Conservation (phyloP, 139 green algal species). For the Chlorella sp. region DNA sequence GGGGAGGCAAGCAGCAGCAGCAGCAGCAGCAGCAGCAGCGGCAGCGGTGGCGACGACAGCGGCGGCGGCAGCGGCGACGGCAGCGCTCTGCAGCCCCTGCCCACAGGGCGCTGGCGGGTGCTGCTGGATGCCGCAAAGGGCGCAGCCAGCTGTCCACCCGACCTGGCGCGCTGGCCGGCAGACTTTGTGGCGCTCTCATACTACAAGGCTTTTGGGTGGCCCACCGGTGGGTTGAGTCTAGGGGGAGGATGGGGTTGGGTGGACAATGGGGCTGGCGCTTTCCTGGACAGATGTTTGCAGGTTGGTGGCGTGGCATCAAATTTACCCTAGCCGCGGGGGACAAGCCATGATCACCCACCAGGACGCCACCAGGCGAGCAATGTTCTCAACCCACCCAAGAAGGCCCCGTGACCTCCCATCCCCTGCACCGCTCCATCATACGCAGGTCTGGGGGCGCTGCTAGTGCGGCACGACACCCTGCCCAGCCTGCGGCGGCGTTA, state of each 20-base stretch:
- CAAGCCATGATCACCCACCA: too few relatives aligned
- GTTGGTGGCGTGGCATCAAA: too few relatives aligned
- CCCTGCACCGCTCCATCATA: too few relatives aligned
- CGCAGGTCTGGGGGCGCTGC: neutral
- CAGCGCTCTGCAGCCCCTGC: neutral
- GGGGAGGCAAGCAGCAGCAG: neutral
- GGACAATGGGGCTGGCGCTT: too few relatives aligned
- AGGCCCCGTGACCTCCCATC: too few relatives aligned
- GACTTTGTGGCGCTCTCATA: slow-evolving; percentile 93
- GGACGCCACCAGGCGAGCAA: too few relatives aligned
- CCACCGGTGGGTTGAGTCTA: slow-evolving; percentile 44
- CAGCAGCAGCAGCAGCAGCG: neutral
- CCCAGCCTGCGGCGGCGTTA: slow-evolving; percentile 73
- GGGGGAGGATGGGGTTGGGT: too few relatives aligned
- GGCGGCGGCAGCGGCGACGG: neutral
- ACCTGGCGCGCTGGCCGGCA: slow-evolving; percentile 67
- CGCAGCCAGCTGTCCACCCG: slow-evolving; percentile 75
- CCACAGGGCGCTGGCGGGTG: slow-evolving; percentile 65
- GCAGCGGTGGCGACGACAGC: too few relatives aligned
- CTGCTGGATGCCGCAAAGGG: slow-evolving; percentile 93
- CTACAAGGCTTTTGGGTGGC: slow-evolving; percentile 95
- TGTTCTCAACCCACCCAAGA: too few relatives aligned
- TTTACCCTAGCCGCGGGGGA: too few relatives aligned
- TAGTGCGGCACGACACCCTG: slow-evolving; percentile 68
- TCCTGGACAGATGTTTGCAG: too few relatives aligned